A percentile compares a stretch with the other conserved stretches of the same genome.
These are phyloP conservation scores for Cymbopogon citratus DNA, from an alignment of 176 grass and related monocot genomes.

Conservation along the genomic window DNA sequence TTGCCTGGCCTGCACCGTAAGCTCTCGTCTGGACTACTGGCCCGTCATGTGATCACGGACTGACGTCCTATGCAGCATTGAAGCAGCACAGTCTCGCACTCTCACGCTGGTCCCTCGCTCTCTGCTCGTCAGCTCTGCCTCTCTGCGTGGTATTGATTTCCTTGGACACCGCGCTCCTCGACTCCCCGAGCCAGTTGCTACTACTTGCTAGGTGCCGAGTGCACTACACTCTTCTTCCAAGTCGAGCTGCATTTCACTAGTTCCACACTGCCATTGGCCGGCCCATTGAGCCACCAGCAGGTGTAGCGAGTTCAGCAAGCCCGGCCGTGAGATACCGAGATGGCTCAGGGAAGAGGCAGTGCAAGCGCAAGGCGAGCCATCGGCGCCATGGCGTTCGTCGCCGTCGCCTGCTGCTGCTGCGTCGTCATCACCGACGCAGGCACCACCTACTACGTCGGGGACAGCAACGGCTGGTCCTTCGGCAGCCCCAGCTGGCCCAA, in stretches of 20 bases:
- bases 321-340: neutral
- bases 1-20: neutral
- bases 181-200: neutral
- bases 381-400: slow-evolving; percentile 13
- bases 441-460: slow-evolving; percentile 65
- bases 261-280: too few relatives aligned
- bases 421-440: neutral
- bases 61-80: slow-evolving; percentile 30
- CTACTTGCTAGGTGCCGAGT: too few relatives aligned
- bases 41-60: slow-evolving; percentile 37
- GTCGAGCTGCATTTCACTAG: too few relatives aligned
- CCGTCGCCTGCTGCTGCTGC: neutral
- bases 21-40: neutral
- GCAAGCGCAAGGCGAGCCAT: slow-evolving; percentile 11
- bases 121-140: neutral
- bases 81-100: neutral
- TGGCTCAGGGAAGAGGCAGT: slow-evolving; percentile 36
- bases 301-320: too few relatives aligned
- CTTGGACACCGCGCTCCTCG: neutral
- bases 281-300: too few relatives aligned
- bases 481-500: slow-evolving; percentile 47
- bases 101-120: neutral
- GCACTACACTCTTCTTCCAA: too few relatives aligned
- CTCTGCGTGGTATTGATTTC: slow-evolving; percentile 7
- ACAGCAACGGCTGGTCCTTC: slow-evolving; percentile 47